phyloP scores from a whole-genome alignment of 108 stramenopile species.

The Nitzschia palea region DNA sequence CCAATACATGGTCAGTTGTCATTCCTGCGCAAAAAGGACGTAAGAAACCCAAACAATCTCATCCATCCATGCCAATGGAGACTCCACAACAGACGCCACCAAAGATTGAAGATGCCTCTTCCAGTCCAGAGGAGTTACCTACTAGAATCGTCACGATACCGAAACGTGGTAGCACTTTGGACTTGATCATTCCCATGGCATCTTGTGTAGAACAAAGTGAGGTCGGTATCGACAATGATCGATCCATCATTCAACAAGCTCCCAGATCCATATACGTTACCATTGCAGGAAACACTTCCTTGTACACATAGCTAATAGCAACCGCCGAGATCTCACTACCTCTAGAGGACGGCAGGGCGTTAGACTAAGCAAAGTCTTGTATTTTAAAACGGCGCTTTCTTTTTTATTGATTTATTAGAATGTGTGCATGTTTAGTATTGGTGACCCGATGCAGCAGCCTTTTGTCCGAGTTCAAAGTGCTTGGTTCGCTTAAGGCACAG shows the following conservation, averaged over 20 bases:
- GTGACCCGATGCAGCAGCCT: conserved; percentile 96
- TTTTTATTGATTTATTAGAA: conserved; percentile 6
- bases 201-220: not conserved
- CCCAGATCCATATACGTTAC: not conserved
- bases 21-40: not conserved
- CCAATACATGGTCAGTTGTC: conserved; percentile 28
- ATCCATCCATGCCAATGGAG: too few species aligned
- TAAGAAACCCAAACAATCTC: not conserved
- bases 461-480: conserved; percentile 99
- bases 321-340: too few species aligned
- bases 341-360: too few species aligned
- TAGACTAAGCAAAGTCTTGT: not conserved
- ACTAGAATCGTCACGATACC: conserved; percentile 19
- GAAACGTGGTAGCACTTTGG: conserved; percentile 23
- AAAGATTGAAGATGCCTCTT: too few species aligned
- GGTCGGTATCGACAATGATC: not conserved
- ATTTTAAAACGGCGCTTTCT: not conserved
- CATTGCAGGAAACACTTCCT: not conserved
- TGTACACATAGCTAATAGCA: too few species aligned
- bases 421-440: conserved; percentile 88
- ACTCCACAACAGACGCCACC: too few species aligned
- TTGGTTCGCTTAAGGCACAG: conserved; percentile 97
- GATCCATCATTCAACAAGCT: not conserved
- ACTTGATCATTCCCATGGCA: conserved; percentile 1
- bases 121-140: too few species aligned